phyloP scores from a whole-genome alignment of 2,329 filamentous ascomycete species.

The Arthrobotrys sinensis region DNA sequence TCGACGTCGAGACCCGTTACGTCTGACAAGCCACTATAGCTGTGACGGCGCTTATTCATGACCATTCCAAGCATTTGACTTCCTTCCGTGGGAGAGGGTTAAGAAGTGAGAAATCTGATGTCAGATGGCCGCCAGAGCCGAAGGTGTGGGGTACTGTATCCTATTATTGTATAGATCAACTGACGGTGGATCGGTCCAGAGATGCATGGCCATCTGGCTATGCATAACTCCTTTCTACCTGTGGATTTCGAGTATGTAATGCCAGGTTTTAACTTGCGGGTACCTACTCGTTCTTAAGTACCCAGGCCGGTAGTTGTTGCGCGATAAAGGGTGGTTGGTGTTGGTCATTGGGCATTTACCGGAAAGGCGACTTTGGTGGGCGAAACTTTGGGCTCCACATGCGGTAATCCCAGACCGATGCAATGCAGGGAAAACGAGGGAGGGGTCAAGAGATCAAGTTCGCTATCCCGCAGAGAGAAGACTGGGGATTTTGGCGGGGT shows the following conservation, averaged over 20 bases:
- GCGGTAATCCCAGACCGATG: no score
- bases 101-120: slow-evolving; percentile 12
- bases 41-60: slow-evolving; percentile 13
- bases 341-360: background rate
- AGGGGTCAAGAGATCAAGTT: no score
- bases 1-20: slow-evolving; percentile 8
- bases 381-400: background rate
- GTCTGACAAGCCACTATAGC: slow-evolving; percentile 7
- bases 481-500: no score
- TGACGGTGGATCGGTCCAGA: slow-evolving; percentile 26
- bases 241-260: background rate
- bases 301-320: slow-evolving; percentile 4
- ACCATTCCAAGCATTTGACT: slow-evolving; percentile 1
- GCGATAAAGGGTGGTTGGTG: background rate
- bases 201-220: slow-evolving; percentile 23
- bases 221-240: slow-evolving; percentile 12
- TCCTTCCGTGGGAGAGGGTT: background rate
- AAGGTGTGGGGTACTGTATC: slow-evolving; percentile 1
- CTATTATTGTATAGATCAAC: slow-evolving; percentile 8
- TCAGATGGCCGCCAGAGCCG: slow-evolving; percentile 9
- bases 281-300: background rate
- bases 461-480: no score
- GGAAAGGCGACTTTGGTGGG: background rate
- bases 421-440: no score
- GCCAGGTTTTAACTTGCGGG: background rate